Percentiles rank a stretch among this genome's conserved stretches.
Conservation (phyloP, 768 basidiomycete species). For the Clitopilus hobsonii region DNA sequence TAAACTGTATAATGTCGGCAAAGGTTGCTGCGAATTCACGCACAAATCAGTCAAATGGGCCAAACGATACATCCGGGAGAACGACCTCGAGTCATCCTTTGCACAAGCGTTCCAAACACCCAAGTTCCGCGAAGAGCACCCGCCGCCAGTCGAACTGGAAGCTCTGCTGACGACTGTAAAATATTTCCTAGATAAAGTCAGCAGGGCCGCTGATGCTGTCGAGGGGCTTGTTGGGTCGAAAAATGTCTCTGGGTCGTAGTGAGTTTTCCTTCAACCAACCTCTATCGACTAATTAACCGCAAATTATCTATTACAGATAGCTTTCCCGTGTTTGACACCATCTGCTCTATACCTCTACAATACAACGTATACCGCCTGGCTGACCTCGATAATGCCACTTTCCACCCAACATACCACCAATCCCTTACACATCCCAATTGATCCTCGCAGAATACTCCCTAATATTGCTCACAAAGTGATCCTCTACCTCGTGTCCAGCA, state of each 20-base stretch:
- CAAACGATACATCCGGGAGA: constrained; percentile 4
- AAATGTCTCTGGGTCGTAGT: not conserved
- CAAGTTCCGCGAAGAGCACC: constrained; percentile 13
- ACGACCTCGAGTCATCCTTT: not conserved
- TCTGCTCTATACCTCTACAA: not conserved
- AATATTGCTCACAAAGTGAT: constrained; percentile 73
- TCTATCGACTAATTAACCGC: not conserved
- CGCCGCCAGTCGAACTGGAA: constrained; percentile 9
- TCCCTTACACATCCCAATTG: constrained; percentile 60
- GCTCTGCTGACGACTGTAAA: constrained; percentile 22
- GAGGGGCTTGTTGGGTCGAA: not conserved
- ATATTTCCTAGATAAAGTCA: constrained; percentile 15
- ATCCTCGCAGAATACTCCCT: constrained; percentile 69
- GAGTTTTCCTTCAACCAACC: not conserved
- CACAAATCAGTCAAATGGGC: constrained; percentile 18
- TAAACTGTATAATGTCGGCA: constrained; percentile 11
- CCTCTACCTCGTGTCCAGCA: constrained; percentile 63
- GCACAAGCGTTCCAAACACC: constrained; percentile 12
- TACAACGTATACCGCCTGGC: not conserved
- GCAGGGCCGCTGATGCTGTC: constrained; percentile 9
- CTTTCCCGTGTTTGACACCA: not conserved
- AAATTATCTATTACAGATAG: not conserved
- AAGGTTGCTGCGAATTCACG: constrained; percentile 12
- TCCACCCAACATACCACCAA: not conserved
- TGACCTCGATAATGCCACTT: not conserved